Conservation (phyloP, 495 filamentous ascomycete species). For the Collariella sp. region DNA sequence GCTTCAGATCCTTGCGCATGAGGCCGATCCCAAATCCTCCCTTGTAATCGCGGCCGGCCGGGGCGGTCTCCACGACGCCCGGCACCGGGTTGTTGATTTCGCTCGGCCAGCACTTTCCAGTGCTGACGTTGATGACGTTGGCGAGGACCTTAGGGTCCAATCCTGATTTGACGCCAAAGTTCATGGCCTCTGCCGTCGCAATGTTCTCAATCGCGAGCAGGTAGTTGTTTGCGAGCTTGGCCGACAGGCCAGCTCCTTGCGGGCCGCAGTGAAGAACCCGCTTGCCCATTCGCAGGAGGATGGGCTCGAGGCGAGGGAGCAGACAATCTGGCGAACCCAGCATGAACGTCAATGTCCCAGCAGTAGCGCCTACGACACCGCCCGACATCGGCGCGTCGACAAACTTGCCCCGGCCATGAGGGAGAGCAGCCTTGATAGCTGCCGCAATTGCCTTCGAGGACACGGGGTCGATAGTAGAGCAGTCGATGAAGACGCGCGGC, state of each 20-base stretch:
- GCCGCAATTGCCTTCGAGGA: slow-evolving; percentile 62
- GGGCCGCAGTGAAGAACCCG: slow-evolving; percentile 71
- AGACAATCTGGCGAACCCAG: slow-evolving; percentile 57
- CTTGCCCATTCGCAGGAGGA: slow-evolving; percentile 73
- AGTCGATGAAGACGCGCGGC: slow-evolving; percentile 66
- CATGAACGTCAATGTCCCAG: slow-evolving; percentile 79
- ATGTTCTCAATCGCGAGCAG: slow-evolving; percentile 88
- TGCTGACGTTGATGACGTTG: slow-evolving; percentile 74
- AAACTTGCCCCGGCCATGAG: slow-evolving; percentile 46
- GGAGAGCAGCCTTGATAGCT: slow-evolving; percentile 46
- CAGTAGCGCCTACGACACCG: slow-evolving; percentile 72
- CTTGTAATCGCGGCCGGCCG: slow-evolving; percentile 62
- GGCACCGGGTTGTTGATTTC: slow-evolving; percentile 91
- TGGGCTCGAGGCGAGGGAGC: slow-evolving; percentile 50
- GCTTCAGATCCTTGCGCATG: slow-evolving; percentile 74
- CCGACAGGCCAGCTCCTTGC: slow-evolving; percentile 71
- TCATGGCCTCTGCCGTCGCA: slow-evolving; percentile 88
- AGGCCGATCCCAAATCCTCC: slow-evolving; percentile 77
- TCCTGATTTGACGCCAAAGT: slow-evolving; percentile 75
- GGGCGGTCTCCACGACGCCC: slow-evolving; percentile 65
- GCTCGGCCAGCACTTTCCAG: slow-evolving; percentile 83
- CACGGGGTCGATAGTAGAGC: slow-evolving; percentile 77
- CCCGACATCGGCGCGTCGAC: slow-evolving; percentile 80
- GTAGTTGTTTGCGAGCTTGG: slow-evolving; percentile 91
- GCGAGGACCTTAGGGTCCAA: slow-evolving; percentile 72